Evolutionary conservation across 495 filamentous ascomycete species (phyloP), one percentile per base, ranked within the genome.

Genomic region (Daldinia concentrica): DNA sequence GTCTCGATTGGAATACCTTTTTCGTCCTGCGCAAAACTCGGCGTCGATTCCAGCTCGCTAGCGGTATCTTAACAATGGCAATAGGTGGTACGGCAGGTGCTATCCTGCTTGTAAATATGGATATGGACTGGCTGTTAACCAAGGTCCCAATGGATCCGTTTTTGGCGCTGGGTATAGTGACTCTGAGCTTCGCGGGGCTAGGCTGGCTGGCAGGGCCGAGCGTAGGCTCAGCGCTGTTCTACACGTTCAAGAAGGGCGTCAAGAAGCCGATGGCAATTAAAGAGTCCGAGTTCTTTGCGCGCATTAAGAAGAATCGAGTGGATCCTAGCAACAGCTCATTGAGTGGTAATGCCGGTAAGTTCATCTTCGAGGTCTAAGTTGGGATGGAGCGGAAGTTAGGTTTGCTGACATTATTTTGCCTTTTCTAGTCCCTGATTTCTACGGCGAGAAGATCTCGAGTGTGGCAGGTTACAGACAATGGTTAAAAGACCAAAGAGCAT

Each of bases 401-500:
- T 29, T 30, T 56, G 50, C 66, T 74, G 30, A 64, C 51, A 58
- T 50, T 34, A 6, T 19, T 36, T 37, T 8, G 50, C 9, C 17
- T 11, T 58, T n/a, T 76, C 4, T 52, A 79, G 86, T 87, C 0
- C 87, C 86, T 52, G 89, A 91, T 76, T 90, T 89, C 79, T 93
- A 93, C 74, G 91, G 95, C 57, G 95, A 99, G 85, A 98, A 97
- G 87, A 97, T 99, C 78, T 91, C 90, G 15, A 96, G 93, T 71
- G 92, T 99, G 39, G 87, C 88, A 64, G 94, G 91, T 56, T 99
- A 98, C 75, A 82, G 96, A 72, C 90, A 91, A 78, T 99, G 95
- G 95, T 81, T 99, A 77, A 97, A 95, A 84, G 95, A 99, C 78
- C 96, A 98, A 85, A 81, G 94, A 54, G 93, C 94, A n/a, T 99